phyloP scores from a whole-genome alignment of 441 rosid genomes.

The Euphorbia corollata region DNA sequence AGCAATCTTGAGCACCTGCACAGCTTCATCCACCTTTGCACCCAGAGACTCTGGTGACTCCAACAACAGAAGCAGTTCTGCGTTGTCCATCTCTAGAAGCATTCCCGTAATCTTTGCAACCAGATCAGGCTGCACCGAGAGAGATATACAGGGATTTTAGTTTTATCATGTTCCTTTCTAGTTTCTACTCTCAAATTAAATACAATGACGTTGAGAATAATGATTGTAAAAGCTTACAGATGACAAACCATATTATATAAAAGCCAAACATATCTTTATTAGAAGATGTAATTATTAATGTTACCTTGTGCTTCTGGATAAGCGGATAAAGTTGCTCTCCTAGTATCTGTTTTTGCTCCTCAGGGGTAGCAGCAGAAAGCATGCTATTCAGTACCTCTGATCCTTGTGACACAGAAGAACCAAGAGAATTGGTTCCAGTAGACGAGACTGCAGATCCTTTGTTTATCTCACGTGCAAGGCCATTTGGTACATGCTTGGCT shows the following conservation, averaged over 20 bases:
- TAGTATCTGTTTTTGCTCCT: conserved; percentile 51
- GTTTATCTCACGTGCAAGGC: conserved; percentile 24
- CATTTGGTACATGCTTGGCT: conserved; percentile 40
- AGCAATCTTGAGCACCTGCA: conserved; percentile 56
- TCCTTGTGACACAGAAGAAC: conserved; percentile 27
- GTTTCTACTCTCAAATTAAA: background rate
- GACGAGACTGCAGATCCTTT: conserved; percentile 22
- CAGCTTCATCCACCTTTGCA: conserved; percentile 64
- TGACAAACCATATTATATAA: too few species aligned
- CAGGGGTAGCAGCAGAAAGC: conserved; percentile 54
- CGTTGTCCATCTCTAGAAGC: conserved; percentile 84
- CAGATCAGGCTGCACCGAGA: conserved; percentile 39
- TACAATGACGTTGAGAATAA: background rate
- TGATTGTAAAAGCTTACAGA: background rate
- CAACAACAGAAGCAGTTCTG: conserved; percentile 62
- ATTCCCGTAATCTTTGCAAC: conserved; percentile 71
- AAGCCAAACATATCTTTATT: background rate
- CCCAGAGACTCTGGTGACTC: conserved; percentile 72
- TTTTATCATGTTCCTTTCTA: background rate
- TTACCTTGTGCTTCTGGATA: conserved; percentile 56
- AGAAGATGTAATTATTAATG: background rate
- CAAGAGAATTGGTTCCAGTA: conserved; percentile 28
- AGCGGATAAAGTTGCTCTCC: conserved; percentile 66
- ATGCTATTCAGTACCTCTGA: conserved; percentile 45
- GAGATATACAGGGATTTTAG: background rate